These are phyloP conservation scores for Cutaneotrichosporon arboriforme DNA, from an alignment of 1,284 basidiomycete species.

Conservation along the genomic window DNA sequence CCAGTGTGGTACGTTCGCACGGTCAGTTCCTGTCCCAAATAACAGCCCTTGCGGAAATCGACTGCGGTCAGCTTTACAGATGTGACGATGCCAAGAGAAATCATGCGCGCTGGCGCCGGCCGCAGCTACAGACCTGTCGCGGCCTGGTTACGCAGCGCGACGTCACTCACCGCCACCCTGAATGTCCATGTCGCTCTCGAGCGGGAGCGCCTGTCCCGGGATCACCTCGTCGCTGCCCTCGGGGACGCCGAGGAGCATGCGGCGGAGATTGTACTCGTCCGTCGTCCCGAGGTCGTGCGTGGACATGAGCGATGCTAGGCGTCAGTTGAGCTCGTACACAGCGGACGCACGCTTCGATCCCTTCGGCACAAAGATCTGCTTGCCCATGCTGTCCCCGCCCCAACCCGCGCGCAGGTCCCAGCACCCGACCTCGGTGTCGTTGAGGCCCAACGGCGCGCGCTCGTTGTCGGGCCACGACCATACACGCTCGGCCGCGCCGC, in stretches of 20 bases:
- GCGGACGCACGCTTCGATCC: slow-evolving; percentile 63
- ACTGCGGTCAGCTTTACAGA: slow-evolving; percentile 57
- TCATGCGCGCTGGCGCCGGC: too few species aligned
- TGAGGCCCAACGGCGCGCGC: slow-evolving; percentile 18
- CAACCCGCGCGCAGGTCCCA: slow-evolving; percentile 62
- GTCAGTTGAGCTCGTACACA: background rate
- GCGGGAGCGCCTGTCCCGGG: slow-evolving; percentile 73
- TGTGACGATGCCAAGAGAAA: background rate
- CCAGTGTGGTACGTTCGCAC: slow-evolving; percentile 96
- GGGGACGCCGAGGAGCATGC: slow-evolving; percentile 74
- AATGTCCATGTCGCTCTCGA: slow-evolving; percentile 88
- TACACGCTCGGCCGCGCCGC: slow-evolving; percentile 39
- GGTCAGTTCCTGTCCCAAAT: slow-evolving; percentile 95
- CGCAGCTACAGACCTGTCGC: too few species aligned
- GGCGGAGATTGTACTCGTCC: slow-evolving; percentile 64
- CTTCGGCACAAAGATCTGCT: slow-evolving; percentile 62
- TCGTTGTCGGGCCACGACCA: slow-evolving; percentile 31
- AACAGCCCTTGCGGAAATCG: slow-evolving; percentile 96
- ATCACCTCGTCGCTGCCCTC: slow-evolving; percentile 78
- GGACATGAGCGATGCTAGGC: background rate
- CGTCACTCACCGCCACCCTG: slow-evolving; percentile 75
- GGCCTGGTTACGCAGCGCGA: background rate
- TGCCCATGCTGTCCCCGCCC: slow-evolving; percentile 61
- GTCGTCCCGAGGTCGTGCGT: slow-evolving; percentile 1
- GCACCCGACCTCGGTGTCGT: slow-evolving; percentile 37